Conservation (phyloP, 805 yeast species). For the Wickerhamiella azymoides region DNA sequence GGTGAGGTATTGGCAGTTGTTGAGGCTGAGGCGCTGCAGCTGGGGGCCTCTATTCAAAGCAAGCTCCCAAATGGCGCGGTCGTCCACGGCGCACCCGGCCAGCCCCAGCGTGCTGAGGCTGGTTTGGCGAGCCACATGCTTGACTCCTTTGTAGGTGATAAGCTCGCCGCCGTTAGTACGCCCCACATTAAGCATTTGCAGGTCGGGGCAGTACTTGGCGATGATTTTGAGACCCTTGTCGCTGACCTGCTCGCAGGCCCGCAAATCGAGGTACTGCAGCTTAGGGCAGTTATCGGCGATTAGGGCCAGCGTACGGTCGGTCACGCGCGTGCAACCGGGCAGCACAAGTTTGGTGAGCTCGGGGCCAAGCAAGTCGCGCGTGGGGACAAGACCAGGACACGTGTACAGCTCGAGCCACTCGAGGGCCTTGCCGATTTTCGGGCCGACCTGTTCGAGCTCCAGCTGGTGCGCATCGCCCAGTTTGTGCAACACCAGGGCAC, state of each 20-base stretch:
- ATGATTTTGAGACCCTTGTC: slow-evolving; percentile 65
- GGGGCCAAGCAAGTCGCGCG: slow-evolving; percentile 32
- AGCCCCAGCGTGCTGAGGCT: slow-evolving; percentile 59
- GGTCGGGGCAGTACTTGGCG: slow-evolving; percentile 42
- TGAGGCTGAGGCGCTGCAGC: slow-evolving; percentile 56
- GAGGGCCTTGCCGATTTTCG: slow-evolving; percentile 34
- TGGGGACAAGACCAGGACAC: slow-evolving; percentile 60
- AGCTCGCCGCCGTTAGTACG: slow-evolving; percentile 54
- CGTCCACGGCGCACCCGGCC: slow-evolving; percentile 77
- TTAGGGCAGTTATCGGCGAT: slow-evolving; percentile 44
- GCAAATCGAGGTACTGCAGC: slow-evolving; percentile 52
- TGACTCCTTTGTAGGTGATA: slow-evolving; percentile 57
- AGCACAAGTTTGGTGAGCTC: slow-evolving; percentile 36
- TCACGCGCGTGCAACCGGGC: slow-evolving; percentile 55
- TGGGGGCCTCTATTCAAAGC: slow-evolving; percentile 38
- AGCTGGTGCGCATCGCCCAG: slow-evolving; percentile 39
- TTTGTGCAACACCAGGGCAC: slow-evolving; percentile 53
- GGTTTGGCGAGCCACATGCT: slow-evolving; percentile 43
- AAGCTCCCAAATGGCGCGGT: slow-evolving; percentile 67
- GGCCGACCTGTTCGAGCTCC: slow-evolving; percentile 37
- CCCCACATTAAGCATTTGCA: slow-evolving; percentile 61
- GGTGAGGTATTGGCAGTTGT: slow-evolving; percentile 51
- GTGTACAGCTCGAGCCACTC: slow-evolving; percentile 69
- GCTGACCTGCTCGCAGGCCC: slow-evolving; percentile 70
- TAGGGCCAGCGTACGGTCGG: slow-evolving; percentile 42